phyloP scores from a whole-genome alignment of 2,329 filamentous ascomycete species.

The Hymenoscyphus fructigenus region DNA sequence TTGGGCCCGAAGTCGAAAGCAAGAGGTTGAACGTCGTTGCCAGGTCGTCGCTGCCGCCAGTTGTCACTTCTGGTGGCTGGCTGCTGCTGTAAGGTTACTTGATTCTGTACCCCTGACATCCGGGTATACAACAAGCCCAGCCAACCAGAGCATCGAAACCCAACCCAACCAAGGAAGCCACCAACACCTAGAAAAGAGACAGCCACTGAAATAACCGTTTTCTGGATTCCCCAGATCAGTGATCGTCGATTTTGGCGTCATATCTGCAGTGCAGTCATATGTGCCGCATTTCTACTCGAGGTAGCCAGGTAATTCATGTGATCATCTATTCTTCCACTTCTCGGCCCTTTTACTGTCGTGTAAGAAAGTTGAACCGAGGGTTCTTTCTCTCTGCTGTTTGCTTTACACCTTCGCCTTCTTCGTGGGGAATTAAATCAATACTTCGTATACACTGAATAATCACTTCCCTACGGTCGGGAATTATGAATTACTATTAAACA shows the following conservation, averaged over 20 bases:
- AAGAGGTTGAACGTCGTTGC: too few species aligned
- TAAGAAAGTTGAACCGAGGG: too few species aligned
- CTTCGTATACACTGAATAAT: not conserved
- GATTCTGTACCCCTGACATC: too few species aligned
- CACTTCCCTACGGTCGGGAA: too few species aligned
- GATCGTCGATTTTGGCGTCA: not conserved
- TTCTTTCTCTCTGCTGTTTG: too few species aligned
- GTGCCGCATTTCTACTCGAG: not conserved
- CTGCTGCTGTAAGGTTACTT: too few species aligned
- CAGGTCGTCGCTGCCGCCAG: too few species aligned
- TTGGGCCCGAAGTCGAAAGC: too few species aligned
- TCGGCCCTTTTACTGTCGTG: not conserved
- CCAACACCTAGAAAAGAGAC: not conserved
- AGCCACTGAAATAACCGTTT: not conserved
- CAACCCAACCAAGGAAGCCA: not conserved
- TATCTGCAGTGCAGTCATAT: not conserved
- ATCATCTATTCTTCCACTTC: not conserved
- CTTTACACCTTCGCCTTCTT: not conserved
- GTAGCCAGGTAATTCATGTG: not conserved
- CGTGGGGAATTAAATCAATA: not conserved
- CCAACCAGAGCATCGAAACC: not conserved
- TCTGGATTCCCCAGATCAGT: not conserved
- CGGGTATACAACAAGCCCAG: too few species aligned
- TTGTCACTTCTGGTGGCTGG: too few species aligned
- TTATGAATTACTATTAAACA: too few species aligned